Conservation (phyloP, 2,329 filamentous ascomycete genomes). For the Aspergillus caelatus region DNA sequence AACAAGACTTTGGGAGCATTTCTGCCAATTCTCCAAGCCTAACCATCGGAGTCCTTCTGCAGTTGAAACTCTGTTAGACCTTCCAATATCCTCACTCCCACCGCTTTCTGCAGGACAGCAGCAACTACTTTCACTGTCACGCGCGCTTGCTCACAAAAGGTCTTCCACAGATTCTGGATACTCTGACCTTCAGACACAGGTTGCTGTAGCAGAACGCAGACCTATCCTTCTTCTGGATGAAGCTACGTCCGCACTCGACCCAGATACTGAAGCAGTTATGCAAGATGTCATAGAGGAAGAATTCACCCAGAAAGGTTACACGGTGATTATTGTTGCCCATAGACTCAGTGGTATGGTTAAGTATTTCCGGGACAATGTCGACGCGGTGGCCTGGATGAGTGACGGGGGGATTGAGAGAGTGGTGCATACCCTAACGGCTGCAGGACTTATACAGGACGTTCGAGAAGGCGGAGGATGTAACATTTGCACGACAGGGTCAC, state of each 20-base stretch:
- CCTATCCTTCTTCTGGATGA: conserved; percentile 6
- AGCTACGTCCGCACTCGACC: background rate
- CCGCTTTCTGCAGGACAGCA: background rate
- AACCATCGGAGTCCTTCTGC: background rate
- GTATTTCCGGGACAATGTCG: background rate
- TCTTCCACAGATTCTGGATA: too few species aligned
- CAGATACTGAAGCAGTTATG: background rate
- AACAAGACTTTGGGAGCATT: background rate
- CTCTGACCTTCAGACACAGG: background rate
- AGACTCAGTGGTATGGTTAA: background rate
- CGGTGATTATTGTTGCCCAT: conserved; percentile 2
- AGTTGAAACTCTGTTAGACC: background rate
- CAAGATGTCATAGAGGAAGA: background rate
- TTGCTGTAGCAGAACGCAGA: background rate
- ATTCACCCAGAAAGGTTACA: background rate
- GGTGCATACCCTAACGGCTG: background rate
- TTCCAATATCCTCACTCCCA: background rate
- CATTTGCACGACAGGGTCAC: background rate
- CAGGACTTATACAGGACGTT: background rate
- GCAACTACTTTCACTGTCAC: conserved; percentile 1
- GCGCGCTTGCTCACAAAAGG: background rate
- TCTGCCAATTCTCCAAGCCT: background rate
- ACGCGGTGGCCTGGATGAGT: background rate
- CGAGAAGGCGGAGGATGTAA: background rate
- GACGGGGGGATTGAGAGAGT: background rate